These are phyloP conservation scores for Amanita phalloides DNA, from an alignment of 768 basidiomycete species.

Conservation along the genomic window DNA sequence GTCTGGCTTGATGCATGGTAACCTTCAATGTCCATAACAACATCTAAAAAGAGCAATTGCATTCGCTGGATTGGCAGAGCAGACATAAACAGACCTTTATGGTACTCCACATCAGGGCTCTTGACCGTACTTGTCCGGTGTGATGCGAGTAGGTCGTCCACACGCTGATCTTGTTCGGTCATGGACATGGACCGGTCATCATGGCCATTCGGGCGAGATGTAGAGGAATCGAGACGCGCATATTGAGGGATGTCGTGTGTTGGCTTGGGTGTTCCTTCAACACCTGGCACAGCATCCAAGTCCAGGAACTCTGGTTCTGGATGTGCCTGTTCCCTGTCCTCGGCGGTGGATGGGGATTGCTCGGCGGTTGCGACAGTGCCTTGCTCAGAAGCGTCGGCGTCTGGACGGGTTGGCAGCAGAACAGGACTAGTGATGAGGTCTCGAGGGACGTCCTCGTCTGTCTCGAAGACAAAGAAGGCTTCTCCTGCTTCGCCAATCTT, in stretches of 20 bases:
- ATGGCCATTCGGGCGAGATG: neutral
- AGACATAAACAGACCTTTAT: constrained; percentile 10
- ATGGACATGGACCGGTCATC: constrained; percentile 17
- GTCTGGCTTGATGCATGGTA: constrained; percentile 43
- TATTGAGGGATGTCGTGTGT: constrained; percentile 16
- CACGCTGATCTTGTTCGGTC: constrained; percentile 28
- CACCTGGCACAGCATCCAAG: constrained; percentile 43
- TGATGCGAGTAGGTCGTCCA: constrained; percentile 30
- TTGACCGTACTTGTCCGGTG: neutral
- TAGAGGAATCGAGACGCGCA: neutral
- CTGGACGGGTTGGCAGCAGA: constrained; percentile 51
- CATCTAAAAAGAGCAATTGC: constrained; percentile 29
- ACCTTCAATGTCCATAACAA: constrained; percentile 76
- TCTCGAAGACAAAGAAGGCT: constrained; percentile 98
- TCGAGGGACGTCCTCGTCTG: constrained; percentile 86
- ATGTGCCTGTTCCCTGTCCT: too few species aligned
- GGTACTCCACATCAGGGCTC: constrained; percentile 33
- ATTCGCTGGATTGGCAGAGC: neutral
- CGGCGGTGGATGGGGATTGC: constrained; percentile 2
- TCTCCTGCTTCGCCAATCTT: constrained; percentile 99
- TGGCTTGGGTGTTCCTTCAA: constrained; percentile 22
- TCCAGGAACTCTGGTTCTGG: constrained; percentile 80
- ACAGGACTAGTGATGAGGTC: constrained; percentile 93
- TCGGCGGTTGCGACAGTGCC: neutral
- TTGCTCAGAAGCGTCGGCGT: constrained; percentile 17